Percentiles rank a stretch among this genome's conserved stretches.
These are phyloP conservation scores for Candida sanyaensis DNA, from an alignment of 1,139 yeast genomes.

Conservation along the genomic window DNA sequence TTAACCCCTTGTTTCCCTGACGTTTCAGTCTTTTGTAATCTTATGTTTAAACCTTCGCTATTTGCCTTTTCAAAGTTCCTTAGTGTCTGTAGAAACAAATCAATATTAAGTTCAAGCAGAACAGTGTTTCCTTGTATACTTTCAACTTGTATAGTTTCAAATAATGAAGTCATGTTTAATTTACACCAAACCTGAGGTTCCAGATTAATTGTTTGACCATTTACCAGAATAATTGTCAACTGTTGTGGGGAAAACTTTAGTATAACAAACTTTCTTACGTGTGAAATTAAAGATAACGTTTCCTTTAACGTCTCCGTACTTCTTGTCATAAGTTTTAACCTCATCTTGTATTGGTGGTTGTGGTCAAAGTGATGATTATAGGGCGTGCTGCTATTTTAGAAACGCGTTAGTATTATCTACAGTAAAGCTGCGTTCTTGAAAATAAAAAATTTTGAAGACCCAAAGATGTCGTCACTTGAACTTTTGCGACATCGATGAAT, in stretches of 20 bases:
- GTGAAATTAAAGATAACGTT: slow-evolving; percentile 32
- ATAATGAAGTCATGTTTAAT: slow-evolving; percentile 41
- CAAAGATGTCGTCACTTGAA: background rate
- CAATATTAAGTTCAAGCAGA: slow-evolving; percentile 57
- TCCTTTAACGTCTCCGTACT: slow-evolving; percentile 30
- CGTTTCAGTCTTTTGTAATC: slow-evolving; percentile 51
- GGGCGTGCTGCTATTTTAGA: too few species aligned
- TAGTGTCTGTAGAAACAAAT: slow-evolving; percentile 54
- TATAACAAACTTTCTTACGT: slow-evolving; percentile 31
- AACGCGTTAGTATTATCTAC: too few species aligned
- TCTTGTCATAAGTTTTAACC: slow-evolving; percentile 34
- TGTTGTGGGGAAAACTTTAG: slow-evolving; percentile 50
- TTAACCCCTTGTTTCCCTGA: slow-evolving; percentile 28
- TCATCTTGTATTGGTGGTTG: slow-evolving; percentile 22
- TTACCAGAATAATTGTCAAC: slow-evolving; percentile 51
- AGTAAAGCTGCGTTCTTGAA: background rate
- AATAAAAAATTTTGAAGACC: background rate
- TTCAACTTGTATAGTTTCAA: slow-evolving; percentile 50
- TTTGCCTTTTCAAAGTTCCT: slow-evolving; percentile 55
- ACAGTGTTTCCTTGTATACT: slow-evolving; percentile 50
- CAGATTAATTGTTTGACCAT: slow-evolving; percentile 34
- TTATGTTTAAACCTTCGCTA: slow-evolving; percentile 50
- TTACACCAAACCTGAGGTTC: slow-evolving; percentile 70
- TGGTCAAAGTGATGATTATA: too few species aligned
- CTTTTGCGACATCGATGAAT: background rate